Conservation (phyloP, 2,329 filamentous ascomycete genomes). For the Ampelomyces quisqualis region DNA sequence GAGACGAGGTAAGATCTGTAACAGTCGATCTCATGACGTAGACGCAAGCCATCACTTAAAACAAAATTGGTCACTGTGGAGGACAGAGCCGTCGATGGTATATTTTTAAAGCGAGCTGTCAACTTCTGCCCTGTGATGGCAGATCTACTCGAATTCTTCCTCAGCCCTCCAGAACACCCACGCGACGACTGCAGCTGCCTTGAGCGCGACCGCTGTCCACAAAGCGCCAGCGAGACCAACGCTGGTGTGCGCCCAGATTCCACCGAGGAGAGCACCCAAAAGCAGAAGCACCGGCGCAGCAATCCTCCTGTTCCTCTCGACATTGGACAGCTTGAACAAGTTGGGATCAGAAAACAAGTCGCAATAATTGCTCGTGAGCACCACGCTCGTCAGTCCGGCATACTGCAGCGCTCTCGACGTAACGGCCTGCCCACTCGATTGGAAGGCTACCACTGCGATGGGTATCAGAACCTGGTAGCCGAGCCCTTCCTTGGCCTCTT, state of each 20-base stretch:
- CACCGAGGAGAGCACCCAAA: constrained; percentile 57
- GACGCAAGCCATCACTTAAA: no score
- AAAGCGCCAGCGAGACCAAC: constrained; percentile 55
- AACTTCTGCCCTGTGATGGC: not conserved
- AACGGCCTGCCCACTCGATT: constrained; percentile 77
- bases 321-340: constrained; percentile 50
- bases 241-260: constrained; percentile 55
- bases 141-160: constrained; percentile 11
- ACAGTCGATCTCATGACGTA: no score
- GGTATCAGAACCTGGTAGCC: constrained; percentile 61
- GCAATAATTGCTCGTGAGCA: constrained; percentile 79
- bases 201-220: constrained; percentile 50
- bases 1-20: no score
- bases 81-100: no score
- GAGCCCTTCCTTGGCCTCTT: constrained; percentile 43
- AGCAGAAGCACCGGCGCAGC: constrained; percentile 56
- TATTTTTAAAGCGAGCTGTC: not conserved
- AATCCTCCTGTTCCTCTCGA: constrained; percentile 56
- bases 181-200: constrained; percentile 41
- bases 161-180: constrained; percentile 49
- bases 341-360: constrained; percentile 70
- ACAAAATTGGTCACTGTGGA: no score
- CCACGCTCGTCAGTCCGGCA: constrained; percentile 72
- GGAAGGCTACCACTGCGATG: constrained; percentile 70
- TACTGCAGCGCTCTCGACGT: constrained; percentile 68